phyloP scores from a whole-genome alignment of 1,284 basidiomycete species.

The Fistulinella staudtii region DNA sequence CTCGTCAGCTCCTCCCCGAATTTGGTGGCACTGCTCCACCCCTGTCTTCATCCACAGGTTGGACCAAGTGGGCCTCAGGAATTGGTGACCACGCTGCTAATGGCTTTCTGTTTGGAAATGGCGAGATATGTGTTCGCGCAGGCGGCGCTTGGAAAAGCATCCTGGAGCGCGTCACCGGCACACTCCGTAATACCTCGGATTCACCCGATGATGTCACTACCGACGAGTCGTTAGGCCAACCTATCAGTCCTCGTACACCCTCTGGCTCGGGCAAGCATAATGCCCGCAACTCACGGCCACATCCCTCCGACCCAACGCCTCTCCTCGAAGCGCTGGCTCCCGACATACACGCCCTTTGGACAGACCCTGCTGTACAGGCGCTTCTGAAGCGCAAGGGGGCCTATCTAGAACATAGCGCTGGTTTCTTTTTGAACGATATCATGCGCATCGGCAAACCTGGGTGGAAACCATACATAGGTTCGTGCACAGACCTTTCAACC shows the following conservation, averaged over 20 bases:
- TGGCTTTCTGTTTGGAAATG: slow-evolving; percentile 3
- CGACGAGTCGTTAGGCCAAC: background rate
- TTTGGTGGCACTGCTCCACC: slow-evolving; percentile 7
- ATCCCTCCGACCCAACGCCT: slow-evolving; percentile 41
- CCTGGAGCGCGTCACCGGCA: slow-evolving; percentile 25
- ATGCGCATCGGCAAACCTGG: slow-evolving; percentile 49
- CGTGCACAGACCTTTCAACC: background rate
- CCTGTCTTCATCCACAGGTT: slow-evolving; percentile 13
- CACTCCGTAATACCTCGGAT: background rate
- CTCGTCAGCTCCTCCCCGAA: slow-evolving; percentile 40
- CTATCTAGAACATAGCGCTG: slow-evolving; percentile 52
- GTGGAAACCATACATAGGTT: slow-evolving; percentile 58
- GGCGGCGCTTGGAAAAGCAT: slow-evolving; percentile 54
- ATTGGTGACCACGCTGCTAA: background rate
- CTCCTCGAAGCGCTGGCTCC: slow-evolving; percentile 55
- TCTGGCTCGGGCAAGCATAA: background rate
- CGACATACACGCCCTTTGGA: slow-evolving; percentile 62
- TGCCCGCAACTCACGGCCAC: slow-evolving; percentile 10
- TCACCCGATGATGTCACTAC: background rate
- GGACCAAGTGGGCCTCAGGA: slow-evolving; percentile 27
- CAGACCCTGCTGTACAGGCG: slow-evolving; percentile 47
- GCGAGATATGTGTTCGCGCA: slow-evolving; percentile 52
- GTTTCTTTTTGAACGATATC: slow-evolving; percentile 69
- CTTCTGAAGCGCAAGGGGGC: slow-evolving; percentile 48
- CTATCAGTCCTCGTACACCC: background rate